phyloP scores from a whole-genome alignment of 495 filamentous ascomycete genomes.

The Penicillium odoratum region DNA sequence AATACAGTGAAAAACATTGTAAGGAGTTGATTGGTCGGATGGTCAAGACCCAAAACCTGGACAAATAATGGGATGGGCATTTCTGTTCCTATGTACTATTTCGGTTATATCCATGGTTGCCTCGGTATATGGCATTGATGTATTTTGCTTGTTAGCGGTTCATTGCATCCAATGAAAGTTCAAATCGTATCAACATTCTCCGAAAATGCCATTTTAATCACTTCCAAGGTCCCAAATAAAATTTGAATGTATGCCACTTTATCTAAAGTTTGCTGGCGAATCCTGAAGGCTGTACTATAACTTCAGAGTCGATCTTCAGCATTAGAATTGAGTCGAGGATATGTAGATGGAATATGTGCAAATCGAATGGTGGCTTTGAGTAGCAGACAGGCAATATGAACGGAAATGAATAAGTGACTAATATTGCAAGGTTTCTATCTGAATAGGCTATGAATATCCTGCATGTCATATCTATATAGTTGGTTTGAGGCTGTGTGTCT shows the following conservation, averaged over 20 bases:
- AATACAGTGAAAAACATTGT: conserved; percentile 80
- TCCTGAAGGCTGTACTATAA: no score
- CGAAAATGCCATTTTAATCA: background rate
- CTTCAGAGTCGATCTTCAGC: no score
- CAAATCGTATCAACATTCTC: no score
- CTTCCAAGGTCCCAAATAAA: background rate
- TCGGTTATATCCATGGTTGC: background rate
- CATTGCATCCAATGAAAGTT: background rate
- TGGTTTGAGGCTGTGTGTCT: background rate
- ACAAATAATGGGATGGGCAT: conserved; percentile 52
- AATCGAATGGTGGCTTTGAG: no score
- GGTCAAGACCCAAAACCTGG: conserved; percentile 79
- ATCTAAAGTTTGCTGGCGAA: no score
- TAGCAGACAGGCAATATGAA: no score
- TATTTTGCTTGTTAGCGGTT: background rate
- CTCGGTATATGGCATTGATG: background rate
- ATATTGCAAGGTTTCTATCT: no score
- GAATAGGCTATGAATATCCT: background rate
- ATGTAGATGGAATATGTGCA: no score
- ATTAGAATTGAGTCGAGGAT: no score
- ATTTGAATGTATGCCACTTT: no score
- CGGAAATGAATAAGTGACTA: no score
- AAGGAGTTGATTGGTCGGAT: conserved; percentile 78
- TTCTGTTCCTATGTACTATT: background rate
- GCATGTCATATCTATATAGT: background rate